Base-by-base conservation (phyloP, 169 alveolate genomes). In the Cryptosporidium canis region DNA sequence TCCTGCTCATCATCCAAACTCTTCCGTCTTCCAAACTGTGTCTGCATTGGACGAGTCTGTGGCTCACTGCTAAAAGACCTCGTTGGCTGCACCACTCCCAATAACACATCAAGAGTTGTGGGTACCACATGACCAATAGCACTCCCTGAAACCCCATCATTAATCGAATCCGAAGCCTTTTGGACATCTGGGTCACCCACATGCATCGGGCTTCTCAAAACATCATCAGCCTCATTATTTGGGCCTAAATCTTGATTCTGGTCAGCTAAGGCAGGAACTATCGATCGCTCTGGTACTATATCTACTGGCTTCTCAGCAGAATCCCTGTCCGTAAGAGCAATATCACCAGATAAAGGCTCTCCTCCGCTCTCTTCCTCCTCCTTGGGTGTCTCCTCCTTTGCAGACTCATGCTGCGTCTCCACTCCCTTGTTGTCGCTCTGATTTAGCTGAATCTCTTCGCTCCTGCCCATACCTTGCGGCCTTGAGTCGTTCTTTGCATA, bases 61-160 rank as follows among this genome's bases (percentile, higher is more conserved):
- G 68, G 53, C 31, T 77, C 58, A 16, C 51, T 43, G 16, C 29
- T 55, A 61, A 77, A 77, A 31, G 87, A 35, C 21, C 72, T 61
- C n/a, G 72, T 77, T 41, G 87, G 87, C 3, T 61, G 55, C 14
- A 77, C 72, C 27, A 77, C 72, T 9, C 87, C 87, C 29, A 77
- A 39, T 1, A 77, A 29, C 44, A 61, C 47, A 61, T 77, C 87
- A n/a, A 77, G 64, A 43, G 87, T 77, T 14, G 63, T 7, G 9
- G 87, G 87, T 21, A 31, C 72, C 0, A 77, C 64, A 35, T 77
- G 68, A 27, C 87, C 87, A 0, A 77, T 27, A 9, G 65, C 33
- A 8, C 31, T 16, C 8, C 87, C 87, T 0, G 37, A 18, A 24
- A 77, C 27, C 9, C 87, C 87, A 14, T 55, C 72, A 24, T 61